Percentiles rank a stretch among this genome's conserved stretches.
Conservation (phyloP, 257 asterid genomes). For the Solanum lignicaule region DNA sequence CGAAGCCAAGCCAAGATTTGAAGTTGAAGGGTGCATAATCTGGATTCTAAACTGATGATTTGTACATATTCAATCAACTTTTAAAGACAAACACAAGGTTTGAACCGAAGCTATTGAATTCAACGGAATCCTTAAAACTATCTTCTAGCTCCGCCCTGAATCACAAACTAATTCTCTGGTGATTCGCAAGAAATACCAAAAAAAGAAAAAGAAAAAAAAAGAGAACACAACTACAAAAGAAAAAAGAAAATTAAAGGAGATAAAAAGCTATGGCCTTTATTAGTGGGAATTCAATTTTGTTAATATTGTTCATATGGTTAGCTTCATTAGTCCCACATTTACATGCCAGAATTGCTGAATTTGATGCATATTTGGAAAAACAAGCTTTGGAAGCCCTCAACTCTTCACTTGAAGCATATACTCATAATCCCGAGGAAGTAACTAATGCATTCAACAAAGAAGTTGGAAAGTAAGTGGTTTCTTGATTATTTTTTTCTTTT, state of each 20-base stretch:
- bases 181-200: not conserved
- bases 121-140: not conserved
- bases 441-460: slow-evolving; percentile 29
- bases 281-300: not conserved
- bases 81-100: not conserved
- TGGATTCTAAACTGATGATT: not conserved
- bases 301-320: not conserved
- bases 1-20: not conserved
- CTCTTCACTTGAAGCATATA: slow-evolving; percentile 23
- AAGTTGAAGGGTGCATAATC: not conserved
- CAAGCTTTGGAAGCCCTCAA: slow-evolving; percentile 19
- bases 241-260: not conserved
- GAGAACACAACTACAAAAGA: not conserved
- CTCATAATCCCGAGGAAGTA: slow-evolving; percentile 29
- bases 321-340: slow-evolving; percentile 10
- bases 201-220: not conserved
- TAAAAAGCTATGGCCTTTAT: not conserved
- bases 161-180: not conserved
- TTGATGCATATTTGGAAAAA: slow-evolving; percentile 25
- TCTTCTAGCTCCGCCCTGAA: not conserved
- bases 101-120: not conserved
- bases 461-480: slow-evolving; percentile 31
- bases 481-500: not conserved
- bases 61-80: not conserved
- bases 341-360: slow-evolving; percentile 20